phyloP scores from a whole-genome alignment of 2,329 filamentous ascomycete species.

The Fusarium keratoplasticum region DNA sequence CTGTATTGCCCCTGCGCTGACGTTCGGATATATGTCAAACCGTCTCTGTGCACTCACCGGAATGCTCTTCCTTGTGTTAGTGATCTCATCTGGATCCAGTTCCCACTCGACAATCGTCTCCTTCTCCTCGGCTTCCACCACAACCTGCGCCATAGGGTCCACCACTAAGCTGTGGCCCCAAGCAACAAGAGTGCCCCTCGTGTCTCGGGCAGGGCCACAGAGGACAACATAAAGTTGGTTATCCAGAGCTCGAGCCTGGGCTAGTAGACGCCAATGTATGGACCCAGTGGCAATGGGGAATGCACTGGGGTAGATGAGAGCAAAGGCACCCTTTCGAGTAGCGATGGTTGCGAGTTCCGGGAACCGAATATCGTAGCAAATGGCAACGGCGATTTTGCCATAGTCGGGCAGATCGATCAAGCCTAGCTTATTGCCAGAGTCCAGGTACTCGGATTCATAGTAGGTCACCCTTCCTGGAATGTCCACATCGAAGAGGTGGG shows the following conservation, averaged over 20 bases:
- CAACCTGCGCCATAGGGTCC: conserved; percentile 83
- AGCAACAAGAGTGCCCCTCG: conserved; percentile 81
- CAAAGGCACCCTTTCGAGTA: conserved; percentile 86
- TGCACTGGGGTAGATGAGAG: conserved; percentile 89
- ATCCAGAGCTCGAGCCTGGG: conserved; percentile 84
- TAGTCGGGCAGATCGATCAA: conserved; percentile 89
- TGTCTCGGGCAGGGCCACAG: conserved; percentile 88
- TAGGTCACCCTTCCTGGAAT: conserved; percentile 95
- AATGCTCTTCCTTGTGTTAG: conserved; percentile 81
- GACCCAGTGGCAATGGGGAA: conserved; percentile 94
- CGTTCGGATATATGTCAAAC: conserved; percentile 96
- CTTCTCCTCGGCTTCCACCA: conserved; percentile 79
- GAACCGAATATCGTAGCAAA: conserved; percentile 97
- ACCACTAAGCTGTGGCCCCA: conserved; percentile 91
- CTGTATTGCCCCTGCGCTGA: conserved; percentile 60
- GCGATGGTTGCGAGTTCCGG: conserved; percentile 91
- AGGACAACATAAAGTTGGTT: conserved; percentile 93
- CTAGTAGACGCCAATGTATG: conserved; percentile 88
- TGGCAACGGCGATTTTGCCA: conserved; percentile 87
- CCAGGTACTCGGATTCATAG: conserved; percentile 86
- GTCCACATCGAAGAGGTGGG: conserved; percentile 95
- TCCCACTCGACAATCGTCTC: conserved; percentile 82
- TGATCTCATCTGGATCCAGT: conserved; percentile 73
- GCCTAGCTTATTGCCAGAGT: conserved; percentile 85
- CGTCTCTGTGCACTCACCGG: conserved; percentile 84